These are phyloP conservation scores for Solanum hybrid DNA, from an alignment of 305 asterid genomes.

Conservation along the genomic window DNA sequence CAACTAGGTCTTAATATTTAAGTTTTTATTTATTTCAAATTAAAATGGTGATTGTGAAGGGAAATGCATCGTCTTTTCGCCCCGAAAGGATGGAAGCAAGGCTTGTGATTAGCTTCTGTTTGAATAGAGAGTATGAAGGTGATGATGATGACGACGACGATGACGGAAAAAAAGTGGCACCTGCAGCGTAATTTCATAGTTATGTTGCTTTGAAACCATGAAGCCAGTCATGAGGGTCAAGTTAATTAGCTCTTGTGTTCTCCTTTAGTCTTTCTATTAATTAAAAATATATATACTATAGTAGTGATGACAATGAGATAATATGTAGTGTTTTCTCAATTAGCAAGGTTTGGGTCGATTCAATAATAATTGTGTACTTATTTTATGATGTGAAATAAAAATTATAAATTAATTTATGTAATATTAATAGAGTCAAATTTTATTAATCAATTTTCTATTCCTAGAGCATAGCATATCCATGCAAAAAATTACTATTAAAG, in stretches of 20 bases:
- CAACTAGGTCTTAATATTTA: background rate
- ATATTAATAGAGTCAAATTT: background rate
- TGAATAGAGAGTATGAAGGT: background rate
- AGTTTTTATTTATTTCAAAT: background rate
- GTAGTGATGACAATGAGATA: background rate
- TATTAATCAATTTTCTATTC: background rate
- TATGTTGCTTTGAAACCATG: background rate
- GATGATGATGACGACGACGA: background rate
- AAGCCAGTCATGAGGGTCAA: background rate
- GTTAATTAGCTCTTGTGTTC: background rate
- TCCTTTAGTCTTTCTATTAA: background rate
- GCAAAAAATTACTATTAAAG: background rate
- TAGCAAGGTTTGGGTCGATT: background rate
- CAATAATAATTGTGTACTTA: too few species aligned
- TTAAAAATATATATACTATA: background rate
- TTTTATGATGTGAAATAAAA: background rate
- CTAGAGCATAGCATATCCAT: background rate
- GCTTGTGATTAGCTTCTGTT: background rate
- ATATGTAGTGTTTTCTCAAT: background rate
- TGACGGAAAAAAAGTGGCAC: conserved; percentile 1
- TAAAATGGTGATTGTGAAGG: background rate
- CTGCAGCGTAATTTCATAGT: background rate
- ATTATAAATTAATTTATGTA: background rate
- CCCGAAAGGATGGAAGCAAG: background rate
- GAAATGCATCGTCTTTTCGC: background rate